A percentile compares a stretch with the other conserved stretches of the same genome.
Evolutionary conservation across 441 rosid species (phyloP).

Genomic region (Syzygium syzygioides): DNA sequence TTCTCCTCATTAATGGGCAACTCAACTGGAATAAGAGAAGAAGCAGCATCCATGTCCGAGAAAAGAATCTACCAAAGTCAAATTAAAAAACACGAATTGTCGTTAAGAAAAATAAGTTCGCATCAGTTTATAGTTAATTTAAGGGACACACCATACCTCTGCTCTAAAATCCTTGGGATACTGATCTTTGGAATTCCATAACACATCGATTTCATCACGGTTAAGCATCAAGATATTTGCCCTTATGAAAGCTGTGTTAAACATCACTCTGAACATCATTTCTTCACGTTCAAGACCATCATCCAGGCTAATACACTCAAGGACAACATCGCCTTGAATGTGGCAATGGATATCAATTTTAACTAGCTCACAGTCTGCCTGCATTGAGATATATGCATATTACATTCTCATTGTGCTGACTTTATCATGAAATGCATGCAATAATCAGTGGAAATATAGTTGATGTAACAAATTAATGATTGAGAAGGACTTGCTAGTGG

Average conservation of each 20-base stretch:
- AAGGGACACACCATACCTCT: conserved; percentile 49
- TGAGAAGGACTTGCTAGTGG: not conserved
- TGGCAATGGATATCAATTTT: conserved; percentile 85
- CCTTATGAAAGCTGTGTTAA: conserved; percentile 90
- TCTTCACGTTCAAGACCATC: conserved; percentile 71
- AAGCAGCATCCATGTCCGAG: conserved; percentile 86
- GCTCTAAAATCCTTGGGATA: conserved; percentile 87
- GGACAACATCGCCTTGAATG: conserved; percentile 86
- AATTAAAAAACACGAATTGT: conserved; percentile 2
- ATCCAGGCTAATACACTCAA: conserved; percentile 78
- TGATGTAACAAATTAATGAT: not conserved
- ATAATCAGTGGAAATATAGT: not conserved
- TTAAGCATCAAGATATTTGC: conserved; percentile 93
- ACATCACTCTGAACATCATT: conserved; percentile 82
- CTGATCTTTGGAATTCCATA: conserved; percentile 75
- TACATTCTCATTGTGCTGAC: not conserved
- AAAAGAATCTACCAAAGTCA: conserved; percentile 70
- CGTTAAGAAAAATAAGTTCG: not conserved
- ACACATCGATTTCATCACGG: conserved; percentile 77
- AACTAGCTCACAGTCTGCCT: conserved; percentile 80
- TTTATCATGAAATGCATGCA: not conserved
- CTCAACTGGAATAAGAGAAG: conserved; percentile 51
- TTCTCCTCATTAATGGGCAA: conserved; percentile 55
- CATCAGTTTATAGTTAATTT: conserved; percentile 1
- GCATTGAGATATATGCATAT: conserved; percentile 16